These are phyloP conservation scores for Penicillium canescens DNA, from an alignment of 495 filamentous ascomycete species.

Conservation along the genomic window DNA sequence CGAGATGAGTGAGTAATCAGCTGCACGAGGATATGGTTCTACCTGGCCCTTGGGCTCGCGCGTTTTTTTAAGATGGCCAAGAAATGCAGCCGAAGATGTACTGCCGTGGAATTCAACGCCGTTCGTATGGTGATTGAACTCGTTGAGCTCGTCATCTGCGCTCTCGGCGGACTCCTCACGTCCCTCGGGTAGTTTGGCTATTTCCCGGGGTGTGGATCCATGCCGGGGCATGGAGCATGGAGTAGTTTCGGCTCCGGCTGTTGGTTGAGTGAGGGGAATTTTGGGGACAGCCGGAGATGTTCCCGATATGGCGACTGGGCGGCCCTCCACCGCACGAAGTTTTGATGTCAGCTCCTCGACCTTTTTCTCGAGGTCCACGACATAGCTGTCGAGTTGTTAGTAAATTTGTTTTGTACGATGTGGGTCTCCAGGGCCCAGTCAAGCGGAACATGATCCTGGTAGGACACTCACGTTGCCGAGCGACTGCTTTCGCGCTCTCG, in stretches of 20 bases:
- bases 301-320: too few species aligned
- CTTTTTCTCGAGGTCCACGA: conserved; percentile 38
- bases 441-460: neutral
- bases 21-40: conserved; percentile 6
- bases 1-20: conserved; percentile 36
- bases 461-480: conserved; percentile 31
- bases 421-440: too few species aligned
- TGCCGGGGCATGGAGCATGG: conserved; percentile 31
- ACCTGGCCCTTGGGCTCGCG: conserved; percentile 24
- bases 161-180: conserved; percentile 29
- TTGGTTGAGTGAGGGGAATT: conserved; percentile 3
- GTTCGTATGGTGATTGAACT: conserved; percentile 42
- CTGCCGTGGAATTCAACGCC: conserved; percentile 43
- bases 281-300: neutral
- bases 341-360: conserved; percentile 36
- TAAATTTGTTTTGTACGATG: neutral
- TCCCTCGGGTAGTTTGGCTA: conserved; percentile 12
- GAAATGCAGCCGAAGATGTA: conserved; percentile 37
- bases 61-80: conserved; percentile 36
- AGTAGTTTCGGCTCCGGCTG: conserved; percentile 21
- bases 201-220: conserved; percentile 25
- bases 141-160: conserved; percentile 34
- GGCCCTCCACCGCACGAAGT: conserved; percentile 25
- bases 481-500: conserved; percentile 36
- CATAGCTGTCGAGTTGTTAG: conserved; percentile 29